Evolutionary conservation across 1,139 yeast genomes (phyloP).

Genomic region (Nakaseomyces glabratus): DNA sequence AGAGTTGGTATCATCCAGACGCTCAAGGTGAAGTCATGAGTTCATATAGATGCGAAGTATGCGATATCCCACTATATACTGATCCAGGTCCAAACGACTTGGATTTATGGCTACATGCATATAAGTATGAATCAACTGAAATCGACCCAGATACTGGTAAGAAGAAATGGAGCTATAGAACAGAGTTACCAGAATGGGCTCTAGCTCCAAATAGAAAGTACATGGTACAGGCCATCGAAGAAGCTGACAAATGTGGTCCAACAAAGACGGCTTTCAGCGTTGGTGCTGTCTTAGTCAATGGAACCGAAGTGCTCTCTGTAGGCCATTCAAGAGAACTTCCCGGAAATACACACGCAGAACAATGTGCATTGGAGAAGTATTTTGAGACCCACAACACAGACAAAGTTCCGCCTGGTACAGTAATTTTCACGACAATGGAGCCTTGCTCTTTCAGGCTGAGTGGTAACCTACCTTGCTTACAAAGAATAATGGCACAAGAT

Average conservation of each 20-base stretch:
- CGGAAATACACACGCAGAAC: slow-evolving; percentile 98
- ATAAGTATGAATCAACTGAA: slow-evolving; percentile 51
- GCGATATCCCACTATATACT: slow-evolving; percentile 66
- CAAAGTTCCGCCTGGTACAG: slow-evolving; percentile 66
- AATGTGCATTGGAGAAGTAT: slow-evolving; percentile 81
- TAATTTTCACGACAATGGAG: slow-evolving; percentile 92
- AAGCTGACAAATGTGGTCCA: slow-evolving; percentile 75
- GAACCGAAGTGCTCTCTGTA: slow-evolving; percentile 56
- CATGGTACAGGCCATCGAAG: slow-evolving; percentile 53
- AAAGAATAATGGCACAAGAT: slow-evolving; percentile 53
- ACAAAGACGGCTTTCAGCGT: slow-evolving; percentile 87
- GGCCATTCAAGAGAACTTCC: slow-evolving; percentile 88
- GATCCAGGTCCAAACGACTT: slow-evolving; percentile 86
- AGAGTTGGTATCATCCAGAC: slow-evolving; percentile 56
- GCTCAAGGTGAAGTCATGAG: slow-evolving; percentile 51
- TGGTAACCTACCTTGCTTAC: slow-evolving; percentile 84
- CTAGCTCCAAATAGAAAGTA: slow-evolving; percentile 44
- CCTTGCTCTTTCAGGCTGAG: slow-evolving; percentile 88
- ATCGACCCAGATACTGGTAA: slow-evolving; percentile 57
- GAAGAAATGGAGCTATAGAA: slow-evolving; percentile 60
- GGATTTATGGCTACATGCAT: slow-evolving; percentile 86
- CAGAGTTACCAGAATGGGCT: slow-evolving; percentile 90
- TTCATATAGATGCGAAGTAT: slow-evolving; percentile 52
- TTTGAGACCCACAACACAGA: slow-evolving; percentile 34
- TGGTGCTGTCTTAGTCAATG: slow-evolving; percentile 75